Evolutionary conservation across 371 early-diverging fungal genomes (phyloP).

Genomic region (Mucor velutinosus): DNA sequence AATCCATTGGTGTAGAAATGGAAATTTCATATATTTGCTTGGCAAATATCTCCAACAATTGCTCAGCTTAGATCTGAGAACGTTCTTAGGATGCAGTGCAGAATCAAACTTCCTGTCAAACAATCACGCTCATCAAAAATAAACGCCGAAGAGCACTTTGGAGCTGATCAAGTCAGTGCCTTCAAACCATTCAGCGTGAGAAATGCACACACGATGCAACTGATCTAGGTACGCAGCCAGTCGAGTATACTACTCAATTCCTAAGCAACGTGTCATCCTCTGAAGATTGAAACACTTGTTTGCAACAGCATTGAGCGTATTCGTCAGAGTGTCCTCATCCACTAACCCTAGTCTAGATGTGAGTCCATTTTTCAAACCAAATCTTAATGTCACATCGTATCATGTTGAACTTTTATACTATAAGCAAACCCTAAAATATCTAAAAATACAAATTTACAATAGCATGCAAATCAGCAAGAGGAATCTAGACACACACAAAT

Average conservation of each 20-base stretch:
- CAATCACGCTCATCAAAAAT: not conserved
- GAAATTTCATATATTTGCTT: not conserved
- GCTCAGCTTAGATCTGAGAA: not conserved
- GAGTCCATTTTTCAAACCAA: not conserved
- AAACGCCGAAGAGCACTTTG: not conserved
- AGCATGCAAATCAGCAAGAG: not conserved
- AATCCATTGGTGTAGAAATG: not conserved
- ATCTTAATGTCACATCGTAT: not conserved
- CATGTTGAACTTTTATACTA: not conserved
- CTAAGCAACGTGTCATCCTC: not conserved
- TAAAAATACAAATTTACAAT: not conserved
- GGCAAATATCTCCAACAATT: not conserved
- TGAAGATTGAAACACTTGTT: not conserved
- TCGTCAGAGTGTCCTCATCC: not conserved
- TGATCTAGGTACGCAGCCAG: not conserved
- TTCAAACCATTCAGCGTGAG: not conserved
- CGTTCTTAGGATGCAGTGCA: not conserved
- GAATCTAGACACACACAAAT: not conserved
- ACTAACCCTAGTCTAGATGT: not conserved
- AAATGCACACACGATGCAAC: no score
- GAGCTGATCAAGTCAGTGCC: not conserved
- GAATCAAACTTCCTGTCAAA: not conserved
- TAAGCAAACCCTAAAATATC: not conserved
- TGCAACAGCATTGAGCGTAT: not conserved
- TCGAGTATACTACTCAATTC: not conserved